Percentiles rank a stretch among this genome's conserved stretches.
Conservation (phyloP, 2,329 filamentous ascomycete species). For the Stemphylium lycopersici region DNA sequence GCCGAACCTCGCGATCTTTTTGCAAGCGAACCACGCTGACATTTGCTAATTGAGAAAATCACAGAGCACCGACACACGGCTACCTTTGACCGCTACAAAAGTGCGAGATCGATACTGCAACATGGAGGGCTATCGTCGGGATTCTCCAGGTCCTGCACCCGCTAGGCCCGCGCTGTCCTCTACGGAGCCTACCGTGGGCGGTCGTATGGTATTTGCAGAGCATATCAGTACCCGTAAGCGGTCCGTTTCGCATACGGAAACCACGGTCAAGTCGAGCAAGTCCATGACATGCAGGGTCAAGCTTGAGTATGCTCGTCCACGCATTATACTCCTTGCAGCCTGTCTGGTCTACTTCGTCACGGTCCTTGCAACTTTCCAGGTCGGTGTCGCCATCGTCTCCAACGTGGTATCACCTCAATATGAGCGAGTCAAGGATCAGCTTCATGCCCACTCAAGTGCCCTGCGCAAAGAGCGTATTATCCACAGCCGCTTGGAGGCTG, state of each 20-base stretch:
- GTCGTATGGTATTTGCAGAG: background rate
- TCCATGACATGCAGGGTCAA: background rate
- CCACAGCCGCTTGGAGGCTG: conserved; percentile 7
- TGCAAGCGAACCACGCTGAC: background rate
- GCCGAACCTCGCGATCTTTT: background rate
- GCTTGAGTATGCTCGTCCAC: conserved; percentile 4
- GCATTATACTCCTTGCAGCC: conserved; percentile 8
- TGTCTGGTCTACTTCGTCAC: conserved; percentile 16
- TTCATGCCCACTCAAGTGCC: background rate
- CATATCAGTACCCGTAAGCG: background rate
- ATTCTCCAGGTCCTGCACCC: background rate
- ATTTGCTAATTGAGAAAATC: background rate
- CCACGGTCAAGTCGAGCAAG: background rate
- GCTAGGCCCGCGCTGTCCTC: background rate
- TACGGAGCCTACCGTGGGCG: background rate
- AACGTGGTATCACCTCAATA: conserved; percentile 8
- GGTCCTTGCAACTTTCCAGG: conserved; percentile 8
- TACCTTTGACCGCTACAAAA: background rate
- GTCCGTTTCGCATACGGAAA: background rate
- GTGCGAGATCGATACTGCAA: background rate
- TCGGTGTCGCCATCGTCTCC: conserved; percentile 6
- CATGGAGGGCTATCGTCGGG: background rate
- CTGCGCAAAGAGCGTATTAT: conserved; percentile 11
- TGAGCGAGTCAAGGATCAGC: conserved; percentile 8
- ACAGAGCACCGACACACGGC: background rate